Conservation (phyloP, 1,284 basidiomycete genomes). For the Earliella scabrosa region DNA sequence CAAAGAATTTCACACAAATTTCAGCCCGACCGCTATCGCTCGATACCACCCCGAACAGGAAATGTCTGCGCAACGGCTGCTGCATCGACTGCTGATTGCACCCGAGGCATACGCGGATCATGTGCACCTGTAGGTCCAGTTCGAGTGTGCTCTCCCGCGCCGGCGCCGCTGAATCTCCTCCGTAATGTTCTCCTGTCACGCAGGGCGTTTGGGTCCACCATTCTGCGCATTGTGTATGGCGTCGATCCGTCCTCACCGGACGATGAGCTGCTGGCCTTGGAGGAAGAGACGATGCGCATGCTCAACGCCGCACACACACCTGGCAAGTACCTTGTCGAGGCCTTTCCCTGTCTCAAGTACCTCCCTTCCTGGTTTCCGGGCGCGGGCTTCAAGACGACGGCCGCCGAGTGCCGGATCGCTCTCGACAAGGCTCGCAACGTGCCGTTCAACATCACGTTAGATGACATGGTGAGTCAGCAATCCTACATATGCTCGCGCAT, state of each 20-base stretch:
- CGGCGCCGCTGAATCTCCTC: too few species aligned
- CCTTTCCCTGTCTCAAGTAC: constrained; percentile 47
- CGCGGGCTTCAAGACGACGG: constrained; percentile 45
- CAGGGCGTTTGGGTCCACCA: constrained; percentile 41
- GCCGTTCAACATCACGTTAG: constrained; percentile 59
- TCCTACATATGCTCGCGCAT: too few species aligned
- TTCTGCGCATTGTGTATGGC: constrained; percentile 64
- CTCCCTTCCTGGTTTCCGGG: constrained; percentile 38
- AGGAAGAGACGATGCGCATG: constrained; percentile 60
- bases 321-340: constrained; percentile 69
- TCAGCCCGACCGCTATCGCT: background rate
- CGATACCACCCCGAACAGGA: background rate
- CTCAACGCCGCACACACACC: constrained; percentile 63
- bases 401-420: constrained; percentile 59
- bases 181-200: background rate
- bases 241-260: constrained; percentile 54
- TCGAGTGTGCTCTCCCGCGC: too few species aligned
- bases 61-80: background rate
- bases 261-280: constrained; percentile 59
- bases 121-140: background rate
- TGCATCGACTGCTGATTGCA: background rate
- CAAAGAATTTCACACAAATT: background rate
- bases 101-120: background rate
- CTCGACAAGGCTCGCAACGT: constrained; percentile 65
- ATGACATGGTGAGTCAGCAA: constrained; percentile 49